Evolutionary conservation across 2,329 filamentous ascomycete genomes (phyloP).

Genomic region (Colletotrichum camelliae): DNA sequence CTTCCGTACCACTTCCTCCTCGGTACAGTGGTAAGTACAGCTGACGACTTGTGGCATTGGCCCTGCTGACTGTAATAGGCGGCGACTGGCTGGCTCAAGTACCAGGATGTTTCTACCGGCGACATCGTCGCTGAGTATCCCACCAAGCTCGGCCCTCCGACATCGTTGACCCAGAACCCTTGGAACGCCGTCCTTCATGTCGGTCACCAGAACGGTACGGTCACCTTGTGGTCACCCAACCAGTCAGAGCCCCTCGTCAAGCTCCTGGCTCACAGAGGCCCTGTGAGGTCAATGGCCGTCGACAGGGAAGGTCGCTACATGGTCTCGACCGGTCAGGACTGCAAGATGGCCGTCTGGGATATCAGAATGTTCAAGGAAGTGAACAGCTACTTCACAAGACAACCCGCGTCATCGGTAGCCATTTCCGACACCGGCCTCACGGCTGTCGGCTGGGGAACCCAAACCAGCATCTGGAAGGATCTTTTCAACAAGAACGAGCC

Average conservation of each 20-base stretch:
- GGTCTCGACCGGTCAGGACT: conserved; percentile 90
- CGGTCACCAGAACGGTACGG: conserved; percentile 93
- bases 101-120: conserved; percentile 94
- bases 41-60: neutral
- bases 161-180: conserved; percentile 85
- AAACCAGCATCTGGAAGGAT: conserved; percentile 88
- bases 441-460: conserved; percentile 90
- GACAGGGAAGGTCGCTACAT: conserved; percentile 94
- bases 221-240: conserved; percentile 96
- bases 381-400: conserved; percentile 83
- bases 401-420: conserved; percentile 81
- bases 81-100: conserved; percentile 84
- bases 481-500: conserved; percentile 77
- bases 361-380: conserved; percentile 93
- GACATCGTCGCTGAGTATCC: conserved; percentile 85
- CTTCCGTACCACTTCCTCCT: conserved; percentile 95
- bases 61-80: conserved; percentile 53
- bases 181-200: conserved; percentile 92
- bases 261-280: conserved; percentile 86
- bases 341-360: conserved; percentile 95
- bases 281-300: conserved; percentile 83
- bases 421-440: conserved; percentile 91
- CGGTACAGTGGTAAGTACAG: conserved; percentile 73
- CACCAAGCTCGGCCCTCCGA: conserved; percentile 84
- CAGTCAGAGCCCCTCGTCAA: conserved; percentile 86